Conservation (phyloP, 352 stramenopile genomes). For the Phytophthora meadii region DNA sequence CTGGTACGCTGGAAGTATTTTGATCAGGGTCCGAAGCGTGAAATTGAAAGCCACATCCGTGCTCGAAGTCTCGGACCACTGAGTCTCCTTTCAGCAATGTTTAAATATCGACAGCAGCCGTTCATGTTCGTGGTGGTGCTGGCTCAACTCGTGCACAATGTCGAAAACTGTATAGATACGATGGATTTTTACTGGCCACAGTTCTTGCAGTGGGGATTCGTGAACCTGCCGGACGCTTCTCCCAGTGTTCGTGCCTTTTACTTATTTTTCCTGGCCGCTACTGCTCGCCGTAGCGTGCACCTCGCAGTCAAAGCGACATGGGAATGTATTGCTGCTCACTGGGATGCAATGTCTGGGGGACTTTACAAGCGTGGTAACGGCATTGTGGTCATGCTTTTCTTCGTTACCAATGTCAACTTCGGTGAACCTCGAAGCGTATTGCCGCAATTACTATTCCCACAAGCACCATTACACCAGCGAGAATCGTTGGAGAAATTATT, state of each 20-base stretch:
- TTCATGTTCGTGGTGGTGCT: conserved; percentile 79
- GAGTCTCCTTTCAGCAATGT: conserved; percentile 66
- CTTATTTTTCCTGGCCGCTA: conserved; percentile 64
- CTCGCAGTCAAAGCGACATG: conserved; percentile 66
- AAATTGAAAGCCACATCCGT: conserved; percentile 52
- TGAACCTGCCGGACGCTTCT: conserved; percentile 49
- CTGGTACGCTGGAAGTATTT: conserved; percentile 68
- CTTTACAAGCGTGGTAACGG: conserved; percentile 51
- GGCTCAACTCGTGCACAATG: conserved; percentile 62
- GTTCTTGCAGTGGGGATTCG: conserved; percentile 71
- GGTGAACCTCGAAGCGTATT: conserved; percentile 52
- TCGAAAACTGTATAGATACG: conserved; percentile 61
- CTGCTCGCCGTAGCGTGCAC: conserved; percentile 57
- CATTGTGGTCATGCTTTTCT: conserved; percentile 71
- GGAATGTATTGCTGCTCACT: conserved; percentile 72
- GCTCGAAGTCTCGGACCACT: conserved; percentile 51
- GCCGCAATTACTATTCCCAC: conserved; percentile 51
- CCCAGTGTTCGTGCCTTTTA: conserved; percentile 70
- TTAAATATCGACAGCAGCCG: conserved; percentile 69
- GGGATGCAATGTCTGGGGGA: conserved; percentile 58
- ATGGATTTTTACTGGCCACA: conserved; percentile 79
- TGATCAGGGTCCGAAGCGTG: conserved; percentile 50
- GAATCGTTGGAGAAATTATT: conserved; percentile 49
- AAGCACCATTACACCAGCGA: conserved; percentile 50
- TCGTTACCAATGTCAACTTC: conserved; percentile 69